A percentile compares a stretch with the other conserved stretches of the same genome.
phyloP scores from a whole-genome alignment of 2,329 filamentous ascomycete species.

The Fusarium sp. region DNA sequence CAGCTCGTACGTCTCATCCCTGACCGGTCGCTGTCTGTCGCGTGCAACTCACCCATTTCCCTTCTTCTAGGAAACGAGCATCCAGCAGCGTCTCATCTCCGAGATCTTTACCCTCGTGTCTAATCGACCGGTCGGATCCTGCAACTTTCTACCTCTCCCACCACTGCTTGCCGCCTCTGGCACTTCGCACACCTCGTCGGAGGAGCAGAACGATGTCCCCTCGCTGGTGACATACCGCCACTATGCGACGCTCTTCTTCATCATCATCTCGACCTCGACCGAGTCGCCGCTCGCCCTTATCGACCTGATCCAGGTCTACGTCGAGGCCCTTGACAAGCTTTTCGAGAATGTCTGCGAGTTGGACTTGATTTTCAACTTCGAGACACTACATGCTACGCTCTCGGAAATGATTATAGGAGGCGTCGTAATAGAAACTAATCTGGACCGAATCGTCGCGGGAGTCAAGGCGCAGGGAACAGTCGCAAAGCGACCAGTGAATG shows the following conservation, averaged over 20 bases:
- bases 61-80: conserved; percentile 83
- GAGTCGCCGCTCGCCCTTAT: conserved; percentile 95
- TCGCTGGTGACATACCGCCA: conserved; percentile 97
- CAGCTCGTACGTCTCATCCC: conserved; percentile 73
- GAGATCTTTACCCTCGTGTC: conserved; percentile 98
- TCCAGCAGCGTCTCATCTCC: conserved; percentile 94
- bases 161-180: conserved; percentile 72
- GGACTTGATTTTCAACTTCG: conserved; percentile 98
- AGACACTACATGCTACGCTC: conserved; percentile 91
- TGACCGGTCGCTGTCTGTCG: not conserved
- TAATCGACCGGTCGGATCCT: conserved; percentile 89
- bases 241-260: conserved; percentile 98
- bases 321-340: conserved; percentile 91
- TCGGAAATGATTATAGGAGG: conserved; percentile 96
- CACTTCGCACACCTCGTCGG: conserved; percentile 71
- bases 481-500: conserved; percentile 82
- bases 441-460: conserved; percentile 88
- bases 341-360: conserved; percentile 99
- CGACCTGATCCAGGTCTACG: conserved; percentile 97
- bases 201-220: conserved; percentile 86
- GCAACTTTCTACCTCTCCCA: conserved; percentile 92
- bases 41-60: conserved; percentile 9
- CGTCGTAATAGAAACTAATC: conserved; percentile 90
- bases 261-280: conserved; percentile 95
- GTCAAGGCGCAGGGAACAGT: conserved; percentile 82